These are phyloP conservation scores for Marasmius fiardii DNA, from an alignment of 1,284 basidiomycete species.

Conservation along the genomic window DNA sequence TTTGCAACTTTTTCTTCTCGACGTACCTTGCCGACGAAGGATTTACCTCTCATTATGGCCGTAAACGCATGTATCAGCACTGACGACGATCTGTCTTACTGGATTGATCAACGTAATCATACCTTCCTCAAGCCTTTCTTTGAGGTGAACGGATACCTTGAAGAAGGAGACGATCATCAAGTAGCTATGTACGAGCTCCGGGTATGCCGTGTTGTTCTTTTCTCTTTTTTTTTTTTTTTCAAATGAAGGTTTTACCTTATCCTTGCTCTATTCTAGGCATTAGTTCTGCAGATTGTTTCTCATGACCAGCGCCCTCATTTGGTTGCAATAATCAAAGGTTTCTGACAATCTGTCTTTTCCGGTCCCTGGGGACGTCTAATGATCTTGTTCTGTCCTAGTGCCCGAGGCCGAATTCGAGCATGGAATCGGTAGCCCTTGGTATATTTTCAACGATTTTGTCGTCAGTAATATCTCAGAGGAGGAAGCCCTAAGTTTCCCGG, in stretches of 20 bases:
- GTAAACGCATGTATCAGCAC: slow-evolving; percentile 84
- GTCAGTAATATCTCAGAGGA: slow-evolving; percentile 82
- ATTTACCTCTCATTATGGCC: slow-evolving; percentile 83
- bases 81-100: slow-evolving; percentile 73
- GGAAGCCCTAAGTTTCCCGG: slow-evolving; percentile 86
- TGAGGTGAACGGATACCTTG: slow-evolving; percentile 54
- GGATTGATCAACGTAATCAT: slow-evolving; percentile 64
- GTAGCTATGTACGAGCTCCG: slow-evolving; percentile 68
- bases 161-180: slow-evolving; percentile 55
- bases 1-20: slow-evolving; percentile 71
- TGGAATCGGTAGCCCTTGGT: slow-evolving; percentile 65
- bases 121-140: slow-evolving; percentile 56
- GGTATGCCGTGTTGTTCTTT: no score
- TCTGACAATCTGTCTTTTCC: not conserved
- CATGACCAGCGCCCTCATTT: slow-evolving; percentile 83
- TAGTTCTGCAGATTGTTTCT: slow-evolving; percentile 82
- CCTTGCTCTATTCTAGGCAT: slow-evolving; percentile 41
- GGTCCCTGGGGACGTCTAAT: slow-evolving; percentile 3
- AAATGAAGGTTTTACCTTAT: not conserved
- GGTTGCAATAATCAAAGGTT: slow-evolving; percentile 85
- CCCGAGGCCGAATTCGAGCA: slow-evolving; percentile 55
- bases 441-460: slow-evolving; percentile 96
- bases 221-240: no score
- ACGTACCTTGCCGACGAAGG: slow-evolving; percentile 64
- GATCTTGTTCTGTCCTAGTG: slow-evolving; percentile 46